Evolutionary conservation across 2,329 filamentous ascomycete genomes (phyloP).

Genomic region (Neofusicoccum parvum): DNA sequence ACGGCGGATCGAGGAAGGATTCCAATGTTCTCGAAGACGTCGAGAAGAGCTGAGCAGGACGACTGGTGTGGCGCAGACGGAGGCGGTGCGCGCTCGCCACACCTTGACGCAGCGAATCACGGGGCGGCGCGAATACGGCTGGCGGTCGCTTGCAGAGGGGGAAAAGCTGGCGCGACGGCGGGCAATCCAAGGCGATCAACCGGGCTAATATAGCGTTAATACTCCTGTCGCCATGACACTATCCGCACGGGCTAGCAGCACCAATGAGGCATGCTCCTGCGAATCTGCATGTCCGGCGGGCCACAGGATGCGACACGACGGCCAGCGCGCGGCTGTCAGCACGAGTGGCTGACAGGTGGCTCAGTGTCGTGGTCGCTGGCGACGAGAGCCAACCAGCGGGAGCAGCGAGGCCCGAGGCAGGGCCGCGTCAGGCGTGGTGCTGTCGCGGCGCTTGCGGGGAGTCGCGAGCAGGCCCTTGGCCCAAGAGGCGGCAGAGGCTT

Average conservation of each 20-base stretch:
- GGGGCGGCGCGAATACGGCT: not conserved
- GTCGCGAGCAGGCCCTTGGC: not conserved
- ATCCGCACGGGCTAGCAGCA: not conserved
- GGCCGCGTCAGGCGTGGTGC: not conserved
- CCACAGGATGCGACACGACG: not conserved
- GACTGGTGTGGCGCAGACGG: not conserved
- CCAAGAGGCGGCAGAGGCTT: not conserved
- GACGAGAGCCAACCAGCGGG: not conserved
- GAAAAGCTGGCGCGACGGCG: not conserved
- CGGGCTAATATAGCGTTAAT: not conserved
- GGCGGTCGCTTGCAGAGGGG: not conserved
- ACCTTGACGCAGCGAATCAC: not conserved
- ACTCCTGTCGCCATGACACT: not conserved
- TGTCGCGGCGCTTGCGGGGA: not conserved
- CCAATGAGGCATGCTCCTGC: constrained; percentile 13
- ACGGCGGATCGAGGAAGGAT: not conserved
- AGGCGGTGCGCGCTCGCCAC: not conserved
- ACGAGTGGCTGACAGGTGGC: not conserved
- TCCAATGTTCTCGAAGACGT: not conserved
- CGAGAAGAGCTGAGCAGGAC: not conserved
- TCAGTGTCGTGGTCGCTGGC: not conserved
- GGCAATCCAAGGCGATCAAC: not conserved
- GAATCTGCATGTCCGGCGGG: constrained; percentile 4
- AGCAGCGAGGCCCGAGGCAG: not conserved
- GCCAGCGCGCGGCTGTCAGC: not conserved